These are phyloP conservation scores for Bryoglossum gracile DNA, from an alignment of 495 filamentous ascomycete genomes.

Conservation along the genomic window DNA sequence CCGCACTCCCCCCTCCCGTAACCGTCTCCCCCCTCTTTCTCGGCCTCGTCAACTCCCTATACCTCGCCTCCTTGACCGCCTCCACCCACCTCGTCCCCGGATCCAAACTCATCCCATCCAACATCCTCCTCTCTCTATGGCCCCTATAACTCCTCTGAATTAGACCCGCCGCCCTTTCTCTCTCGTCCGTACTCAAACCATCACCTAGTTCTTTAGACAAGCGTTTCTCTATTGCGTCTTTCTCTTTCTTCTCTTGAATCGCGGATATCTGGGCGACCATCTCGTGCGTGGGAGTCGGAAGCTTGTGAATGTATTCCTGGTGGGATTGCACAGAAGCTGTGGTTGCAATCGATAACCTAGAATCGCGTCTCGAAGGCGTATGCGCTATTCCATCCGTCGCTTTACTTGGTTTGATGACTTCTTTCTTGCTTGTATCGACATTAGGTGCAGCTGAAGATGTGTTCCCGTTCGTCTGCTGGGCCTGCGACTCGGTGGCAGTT, in stretches of 20 bases:
- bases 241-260: conserved; percentile 40
- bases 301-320: conserved; percentile 41
- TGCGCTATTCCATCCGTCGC: too few relatives aligned
- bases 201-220: conserved; percentile 3
- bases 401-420: too few relatives aligned
- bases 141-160: conserved; percentile 27
- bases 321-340: conserved; percentile 13
- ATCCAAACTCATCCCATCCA: conserved; percentile 44
- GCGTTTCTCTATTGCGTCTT: conserved; percentile 28
- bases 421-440: too few relatives aligned
- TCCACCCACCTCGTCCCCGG: conserved; percentile 63
- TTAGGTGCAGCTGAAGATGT: too few relatives aligned
- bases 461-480: too few relatives aligned
- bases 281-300: conserved; percentile 36
- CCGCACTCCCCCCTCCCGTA: conserved; percentile 5
- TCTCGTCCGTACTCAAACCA: conserved; percentile 15
- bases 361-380: too few relatives aligned
- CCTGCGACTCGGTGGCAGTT: too few relatives aligned
- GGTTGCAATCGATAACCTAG: conserved; percentile 11
- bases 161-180: conserved; percentile 16
- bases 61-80: conserved; percentile 58
- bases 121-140: conserved; percentile 21
- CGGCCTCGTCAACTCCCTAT: conserved; percentile 46
- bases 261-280: conserved; percentile 36
- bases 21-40: conserved; percentile 27